phyloP scores from a whole-genome alignment of 73 alveolate species.

The Paramecium octaurelia region DNA sequence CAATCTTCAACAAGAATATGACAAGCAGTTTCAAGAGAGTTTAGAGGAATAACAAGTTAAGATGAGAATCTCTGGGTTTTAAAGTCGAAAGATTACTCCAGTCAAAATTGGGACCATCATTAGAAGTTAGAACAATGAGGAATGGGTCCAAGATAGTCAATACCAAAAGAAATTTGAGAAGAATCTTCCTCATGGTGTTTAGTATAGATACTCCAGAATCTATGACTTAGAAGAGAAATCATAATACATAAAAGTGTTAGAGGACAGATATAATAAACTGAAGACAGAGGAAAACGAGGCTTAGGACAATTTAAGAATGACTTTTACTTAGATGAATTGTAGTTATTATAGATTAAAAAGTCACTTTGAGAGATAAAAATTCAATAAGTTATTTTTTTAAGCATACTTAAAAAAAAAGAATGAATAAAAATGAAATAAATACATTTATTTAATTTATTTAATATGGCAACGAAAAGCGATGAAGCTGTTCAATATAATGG shows the following conservation, averaged over 20 bases:
- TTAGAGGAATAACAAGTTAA: not conserved
- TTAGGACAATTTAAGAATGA: not conserved
- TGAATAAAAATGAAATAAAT: not conserved
- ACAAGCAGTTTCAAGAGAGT: not conserved
- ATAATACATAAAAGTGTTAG: not conserved
- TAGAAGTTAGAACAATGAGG: not conserved
- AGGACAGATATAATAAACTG: not conserved
- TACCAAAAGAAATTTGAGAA: not conserved
- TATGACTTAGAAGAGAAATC: conserved; percentile 15
- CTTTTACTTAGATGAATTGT: not conserved
- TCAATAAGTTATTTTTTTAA: not conserved
- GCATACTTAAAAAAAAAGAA: not conserved
- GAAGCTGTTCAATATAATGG: conserved; percentile 18
- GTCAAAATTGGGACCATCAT: not conserved
- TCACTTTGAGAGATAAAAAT: not conserved
- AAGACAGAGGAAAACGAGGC: conserved; percentile 10
- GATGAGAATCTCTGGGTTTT: not conserved
- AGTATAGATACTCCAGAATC: not conserved
- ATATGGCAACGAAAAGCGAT: not conserved
- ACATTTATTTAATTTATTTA: not conserved
- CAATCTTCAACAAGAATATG: not conserved
- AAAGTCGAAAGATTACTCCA: not conserved
- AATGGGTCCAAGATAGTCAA: not conserved
- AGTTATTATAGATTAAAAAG: conserved; percentile 1
- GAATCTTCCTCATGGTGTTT: not conserved